Evolutionary conservation across 305 asterid species (phyloP), one percentile per base, ranked within the genome.

Genomic region (Fraxinus floribunda): DNA sequence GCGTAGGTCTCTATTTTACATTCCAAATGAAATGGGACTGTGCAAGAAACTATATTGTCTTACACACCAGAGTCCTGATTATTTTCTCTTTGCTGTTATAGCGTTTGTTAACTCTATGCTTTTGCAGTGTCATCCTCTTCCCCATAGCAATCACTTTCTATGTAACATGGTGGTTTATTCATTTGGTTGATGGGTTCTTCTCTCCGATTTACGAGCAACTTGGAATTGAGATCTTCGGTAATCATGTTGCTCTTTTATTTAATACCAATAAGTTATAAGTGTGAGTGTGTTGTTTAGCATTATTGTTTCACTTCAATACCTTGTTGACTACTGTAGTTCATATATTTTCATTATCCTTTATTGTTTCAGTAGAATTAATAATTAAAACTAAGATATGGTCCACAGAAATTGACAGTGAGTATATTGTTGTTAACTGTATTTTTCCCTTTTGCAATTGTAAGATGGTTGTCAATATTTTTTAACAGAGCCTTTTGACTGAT

Each of bases 141-240:
- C 85, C 81, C 26, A 66, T 82, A 77, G 85, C 85, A 74, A 77
- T 82, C 71, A 82, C 85, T 41, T 82, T 81, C 68, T 81, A 81
- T 49, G 20, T 81, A 16, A 81, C 84, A 9, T 82, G 85, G 81
- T 77, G 85, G 85, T 82, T 82, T 66, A 82, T 82, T 77, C 77
- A 82, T 82, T 82, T 82, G 22, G 85, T 82, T 44, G 85, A 82
- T 77, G 77, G 75, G 30, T 82, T 82, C 81, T 82, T 82, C 72
- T 77, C 85, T 32, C 81, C 81, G 2, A 82, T 77, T 68, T 82
- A 82, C 41, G 49, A 66, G 72, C 85, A 82, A 22, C 81, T 82
- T 13, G 84, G 84, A 82, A 82, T 82, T 75, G 72, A 82, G 71
- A 75, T 82, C 7, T 82, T 70, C 2, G 75, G 75, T 70, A 70